Percentiles rank a stretch among this genome's conserved stretches.
Conservation (phyloP, 768 basidiomycete genomes). For the Pisolithus albus region DNA sequence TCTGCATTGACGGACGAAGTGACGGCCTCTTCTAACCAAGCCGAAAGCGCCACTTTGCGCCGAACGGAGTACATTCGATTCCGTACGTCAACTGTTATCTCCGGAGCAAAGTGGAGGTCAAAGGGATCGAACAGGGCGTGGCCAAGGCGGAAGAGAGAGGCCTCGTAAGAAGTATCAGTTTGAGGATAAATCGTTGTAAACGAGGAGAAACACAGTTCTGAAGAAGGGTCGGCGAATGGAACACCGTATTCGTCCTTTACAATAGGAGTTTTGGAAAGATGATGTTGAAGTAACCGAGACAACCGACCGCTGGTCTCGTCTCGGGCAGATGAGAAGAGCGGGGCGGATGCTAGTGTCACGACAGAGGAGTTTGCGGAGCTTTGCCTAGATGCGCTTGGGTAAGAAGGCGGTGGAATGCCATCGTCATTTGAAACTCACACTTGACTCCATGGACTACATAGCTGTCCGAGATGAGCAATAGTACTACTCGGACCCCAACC, state of each 20-base stretch:
- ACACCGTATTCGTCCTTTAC: slow-evolving; percentile 60
- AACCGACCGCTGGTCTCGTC: slow-evolving; percentile 37
- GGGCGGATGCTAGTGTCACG: slow-evolving; percentile 45
- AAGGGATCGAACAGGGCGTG: slow-evolving; percentile 84
- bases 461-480: slow-evolving; percentile 67
- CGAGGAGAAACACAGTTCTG: slow-evolving; percentile 67
- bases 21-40: slow-evolving; percentile 78
- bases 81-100: slow-evolving; percentile 53
- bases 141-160: slow-evolving; percentile 82
- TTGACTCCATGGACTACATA: slow-evolving; percentile 52
- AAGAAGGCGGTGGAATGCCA: slow-evolving; percentile 1
- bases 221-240: slow-evolving; percentile 61
- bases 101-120: slow-evolving; percentile 50
- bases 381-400: slow-evolving; percentile 31
- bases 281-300: slow-evolving; percentile 65
- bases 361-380: slow-evolving; percentile 56
- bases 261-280: slow-evolving; percentile 68
- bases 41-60: slow-evolving; percentile 71
- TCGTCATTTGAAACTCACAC: slow-evolving; percentile 37
- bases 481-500: slow-evolving; percentile 84
- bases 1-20: slow-evolving; percentile 66
- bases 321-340: slow-evolving; percentile 30
- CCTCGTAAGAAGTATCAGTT: slow-evolving; percentile 67
- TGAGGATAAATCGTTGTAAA: slow-evolving; percentile 66
- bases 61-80: slow-evolving; percentile 56